These are phyloP conservation scores for Paramecium sonneborni DNA, from an alignment of 73 alveolate genomes.

Conservation along the genomic window DNA sequence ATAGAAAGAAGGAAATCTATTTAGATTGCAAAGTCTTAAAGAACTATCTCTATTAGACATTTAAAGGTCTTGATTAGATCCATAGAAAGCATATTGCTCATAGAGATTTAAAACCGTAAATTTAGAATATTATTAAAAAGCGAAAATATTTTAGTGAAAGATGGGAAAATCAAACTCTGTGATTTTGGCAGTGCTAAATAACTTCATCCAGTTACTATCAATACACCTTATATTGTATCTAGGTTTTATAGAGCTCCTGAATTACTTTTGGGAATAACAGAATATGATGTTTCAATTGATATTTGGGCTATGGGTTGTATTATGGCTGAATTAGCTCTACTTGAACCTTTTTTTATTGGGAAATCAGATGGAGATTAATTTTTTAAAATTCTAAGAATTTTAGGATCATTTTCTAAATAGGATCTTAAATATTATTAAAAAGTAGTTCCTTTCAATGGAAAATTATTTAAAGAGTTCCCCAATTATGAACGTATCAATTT, in stretches of 20 bases:
- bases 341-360: slow-evolving; percentile 77
- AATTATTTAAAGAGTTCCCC: slow-evolving; percentile 37
- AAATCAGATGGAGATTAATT: slow-evolving; percentile 76
- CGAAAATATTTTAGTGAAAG: slow-evolving; percentile 54
- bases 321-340: slow-evolving; percentile 77
- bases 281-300: slow-evolving; percentile 75
- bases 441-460: background rate
- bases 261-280: slow-evolving; percentile 76
- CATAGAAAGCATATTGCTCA: slow-evolving; percentile 59
- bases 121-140: background rate
- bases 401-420: slow-evolving; percentile 67
- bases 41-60: slow-evolving; percentile 18
- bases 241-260: slow-evolving; percentile 94
- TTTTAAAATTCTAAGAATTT: slow-evolving; percentile 63
- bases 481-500: slow-evolving; percentile 17
- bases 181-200: slow-evolving; percentile 88
- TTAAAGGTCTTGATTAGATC: slow-evolving; percentile 57
- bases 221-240: slow-evolving; percentile 75
- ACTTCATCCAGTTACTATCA: slow-evolving; percentile 69
- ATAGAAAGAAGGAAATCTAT: slow-evolving; percentile 66
- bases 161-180: slow-evolving; percentile 77
- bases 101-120: slow-evolving; percentile 63
- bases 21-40: background rate
- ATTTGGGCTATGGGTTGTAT: slow-evolving; percentile 88
- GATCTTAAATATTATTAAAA: slow-evolving; percentile 36